Percentiles rank a stretch among this genome's conserved stretches.
Evolutionary conservation across 805 yeast species (phyloP).

Genomic region (Ogataea ganodermae): DNA sequence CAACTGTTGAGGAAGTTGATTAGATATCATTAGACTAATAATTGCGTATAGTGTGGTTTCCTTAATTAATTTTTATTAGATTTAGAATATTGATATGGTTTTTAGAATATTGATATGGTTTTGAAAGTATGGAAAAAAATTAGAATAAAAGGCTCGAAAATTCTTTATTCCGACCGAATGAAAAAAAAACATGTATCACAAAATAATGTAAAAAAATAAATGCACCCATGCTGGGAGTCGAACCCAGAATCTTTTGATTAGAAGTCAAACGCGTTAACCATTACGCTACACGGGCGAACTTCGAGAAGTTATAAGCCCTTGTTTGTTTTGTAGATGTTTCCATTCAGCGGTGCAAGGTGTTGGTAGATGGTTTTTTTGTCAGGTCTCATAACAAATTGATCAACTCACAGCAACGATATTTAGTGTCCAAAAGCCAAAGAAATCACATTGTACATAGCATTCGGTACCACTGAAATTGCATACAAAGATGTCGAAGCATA

Average conservation of each 20-base stretch:
- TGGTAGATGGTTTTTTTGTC: background rate
- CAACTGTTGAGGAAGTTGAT: conserved; percentile 83
- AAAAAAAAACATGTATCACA: too few relatives aligned
- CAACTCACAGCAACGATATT: background rate
- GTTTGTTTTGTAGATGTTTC: background rate
- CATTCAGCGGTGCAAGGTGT: conserved; percentile 1
- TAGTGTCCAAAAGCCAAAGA: background rate
- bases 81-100: background rate
- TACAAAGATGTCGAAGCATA: conserved; percentile 37
- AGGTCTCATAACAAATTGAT: background rate
- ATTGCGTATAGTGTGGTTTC: conserved; percentile 2
- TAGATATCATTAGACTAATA: conserved; percentile 34
- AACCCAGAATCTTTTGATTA: conserved; percentile 67
- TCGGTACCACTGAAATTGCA: too few relatives aligned
- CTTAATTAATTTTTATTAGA: conserved; percentile 5
- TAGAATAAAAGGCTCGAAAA: too few relatives aligned
- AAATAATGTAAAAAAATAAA: conserved; percentile 12
- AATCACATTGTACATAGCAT: too few relatives aligned
- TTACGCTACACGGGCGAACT: conserved; percentile 42
- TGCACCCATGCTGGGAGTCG: conserved; percentile 52
- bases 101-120: background rate
- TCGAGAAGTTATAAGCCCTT: background rate
- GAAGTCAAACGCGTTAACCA: conserved; percentile 70
- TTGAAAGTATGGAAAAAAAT: background rate
- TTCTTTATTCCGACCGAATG: too few relatives aligned